Evolutionary conservation across 106 monocot genomes (phyloP), one percentile per base, ranked within the genome.

Genomic region (Platanthera zijinensis): DNA sequence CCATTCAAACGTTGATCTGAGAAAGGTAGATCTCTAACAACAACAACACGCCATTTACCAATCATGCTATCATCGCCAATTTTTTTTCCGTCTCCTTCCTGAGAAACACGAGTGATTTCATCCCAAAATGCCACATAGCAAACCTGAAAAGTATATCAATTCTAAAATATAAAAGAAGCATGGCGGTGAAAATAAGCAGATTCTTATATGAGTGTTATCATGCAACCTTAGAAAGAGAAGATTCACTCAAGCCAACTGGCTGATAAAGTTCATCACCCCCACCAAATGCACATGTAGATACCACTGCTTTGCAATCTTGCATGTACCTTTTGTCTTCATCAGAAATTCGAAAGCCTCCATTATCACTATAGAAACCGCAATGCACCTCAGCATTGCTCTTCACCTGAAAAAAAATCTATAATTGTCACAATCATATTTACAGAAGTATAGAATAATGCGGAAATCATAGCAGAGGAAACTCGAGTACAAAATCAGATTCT

Each of bases 111-210:
- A 74, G 97, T 99, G 70, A 99, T 85, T 82, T 94, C 94, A 84
- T 99, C 97, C 97, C 97, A 99, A 80, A 99, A 99, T 50, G 94
- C 94, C 71, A 94, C 94, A 78, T 89, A 99, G 75, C 94, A 99
- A 71, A 94, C 94, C 97, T 97, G 84, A 57, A 84, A 15, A 3
- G 22, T 18, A 75, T 54, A 39, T 61, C 51, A 51, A 56, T 28
- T 9, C 64, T 57, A 30, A 59, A 30, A 62, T 72, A 19, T 22
- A 76, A 74, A 48, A 51, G 14, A 10, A 21, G 57, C 25, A 51
- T 17, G 6, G 11, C 15, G 8, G 66, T 13, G 47, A 21, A 50
- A 57, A 22, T 52, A 48, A 21, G 51, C 9, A 21, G 0, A 45
- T 51, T 50, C 6, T 61, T 6, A 61, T 50, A 72, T 72, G 46